Percentiles rank a stretch among this genome's conserved stretches.
Conservation (phyloP, 2,329 filamentous ascomycete species). For the Didymella segeticola region DNA sequence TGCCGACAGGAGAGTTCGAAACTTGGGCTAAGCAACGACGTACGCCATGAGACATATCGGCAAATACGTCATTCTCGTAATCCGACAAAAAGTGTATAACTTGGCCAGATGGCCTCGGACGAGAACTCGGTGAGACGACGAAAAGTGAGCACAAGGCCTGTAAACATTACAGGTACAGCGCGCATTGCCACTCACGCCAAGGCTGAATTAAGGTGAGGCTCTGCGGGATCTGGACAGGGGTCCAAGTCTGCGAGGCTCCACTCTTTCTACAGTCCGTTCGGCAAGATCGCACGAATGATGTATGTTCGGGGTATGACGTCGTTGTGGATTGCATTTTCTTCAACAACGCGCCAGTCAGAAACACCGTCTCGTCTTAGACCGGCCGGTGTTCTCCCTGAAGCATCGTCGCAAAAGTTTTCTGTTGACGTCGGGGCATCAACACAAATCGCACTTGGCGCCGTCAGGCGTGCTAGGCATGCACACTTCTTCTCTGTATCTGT, state of each 20-base stretch:
- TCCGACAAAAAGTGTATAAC: background rate
- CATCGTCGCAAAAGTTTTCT: slow-evolving; percentile 7
- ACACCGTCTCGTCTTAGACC: background rate
- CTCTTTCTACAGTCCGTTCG: slow-evolving; percentile 11
- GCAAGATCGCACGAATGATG: slow-evolving; percentile 18
- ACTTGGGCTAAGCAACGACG: slow-evolving; percentile 3
- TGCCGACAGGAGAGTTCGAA: slow-evolving; percentile 8
- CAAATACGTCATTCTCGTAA: background rate
- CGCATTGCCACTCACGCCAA: slow-evolving; percentile 1
- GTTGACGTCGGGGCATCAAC: slow-evolving; percentile 11
- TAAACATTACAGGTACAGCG: background rate
- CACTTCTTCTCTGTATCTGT: background rate
- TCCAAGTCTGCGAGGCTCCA: slow-evolving; percentile 1
- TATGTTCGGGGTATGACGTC: slow-evolving; percentile 15
- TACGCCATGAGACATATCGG: background rate
- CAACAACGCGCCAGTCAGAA: background rate
- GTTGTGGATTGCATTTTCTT: slow-evolving; percentile 3
- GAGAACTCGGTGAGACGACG: background rate
- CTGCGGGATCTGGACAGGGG: slow-evolving; percentile 21
- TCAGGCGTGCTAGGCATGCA: slow-evolving; percentile 1
- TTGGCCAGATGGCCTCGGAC: background rate
- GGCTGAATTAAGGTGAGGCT: slow-evolving; percentile 18
- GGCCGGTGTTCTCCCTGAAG: slow-evolving; percentile 5
- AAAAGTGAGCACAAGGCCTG: background rate
- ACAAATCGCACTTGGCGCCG: slow-evolving; percentile 6